Evolutionary conservation across 176 grass and related monocot species (phyloP), one percentile per base, ranked within the genome.

Genomic region (Zizania latifolia): DNA sequence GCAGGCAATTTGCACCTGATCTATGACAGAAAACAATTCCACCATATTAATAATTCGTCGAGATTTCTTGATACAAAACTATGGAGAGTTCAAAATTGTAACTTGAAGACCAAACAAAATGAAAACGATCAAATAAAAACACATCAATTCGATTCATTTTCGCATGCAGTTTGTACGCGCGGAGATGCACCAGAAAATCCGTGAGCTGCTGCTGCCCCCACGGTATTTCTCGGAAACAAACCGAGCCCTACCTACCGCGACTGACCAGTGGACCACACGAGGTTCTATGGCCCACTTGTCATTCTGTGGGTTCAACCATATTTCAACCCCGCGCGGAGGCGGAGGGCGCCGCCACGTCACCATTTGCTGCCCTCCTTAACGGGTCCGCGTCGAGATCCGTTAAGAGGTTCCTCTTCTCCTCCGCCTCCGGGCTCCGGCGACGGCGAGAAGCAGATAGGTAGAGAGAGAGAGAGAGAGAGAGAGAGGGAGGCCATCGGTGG

Each of bases 341-440:
- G 33, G 3, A 14, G 5, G 19, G 54, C 55, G 64, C 24, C 30
- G 69, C 82, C 82, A 72, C 78, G 86, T 81, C 75, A 81, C 34
- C 70, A 68, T 41, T 70, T 10, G 31, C 61, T 54, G 29, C 43
- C 75, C 30, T 33, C 67, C 71, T 61, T 68, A 22, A 28, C 86
- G 21, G 62, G n/a, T 50, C 60, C 30, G 39, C 51, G 46, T 50
- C 23, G 10, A 50, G 78, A 75, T 69, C 44, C 77, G 76, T 34
- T 37, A 77, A 69, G 37, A 37, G 11, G 19, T 10, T n/a, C 31
- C 37, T 39, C 46, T 19, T 58, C 22, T 36, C 15, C 15, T 15
- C 24, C 21, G 8, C 17, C 56, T 8, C 11, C 28, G 76, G 4
- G 5, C 70, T 60, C 39, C 53, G 54, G 30, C 50, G 13, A 24